These are phyloP conservation scores for Cucurbitaria berberidis DNA, from an alignment of 2,329 filamentous ascomycete genomes.

Conservation along the genomic window DNA sequence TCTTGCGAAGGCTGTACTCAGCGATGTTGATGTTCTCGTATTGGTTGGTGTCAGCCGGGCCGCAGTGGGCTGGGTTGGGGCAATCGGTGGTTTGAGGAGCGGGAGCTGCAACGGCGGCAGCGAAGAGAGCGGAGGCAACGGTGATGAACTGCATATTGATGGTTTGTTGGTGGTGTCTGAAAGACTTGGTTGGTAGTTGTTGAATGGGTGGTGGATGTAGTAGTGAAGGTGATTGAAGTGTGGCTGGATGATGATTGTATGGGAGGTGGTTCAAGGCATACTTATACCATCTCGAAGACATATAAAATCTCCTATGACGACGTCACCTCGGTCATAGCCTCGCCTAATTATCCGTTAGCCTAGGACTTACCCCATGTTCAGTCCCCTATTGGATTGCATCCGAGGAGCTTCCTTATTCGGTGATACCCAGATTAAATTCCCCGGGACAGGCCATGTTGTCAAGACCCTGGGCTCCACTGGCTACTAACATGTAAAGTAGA, in stretches of 20 bases:
- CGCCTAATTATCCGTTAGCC: slow-evolving; percentile 3
- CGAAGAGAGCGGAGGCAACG: slow-evolving; percentile 24
- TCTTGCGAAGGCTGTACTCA: slow-evolving; percentile 29
- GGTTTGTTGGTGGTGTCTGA: slow-evolving; percentile 1
- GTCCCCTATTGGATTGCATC: slow-evolving; percentile 5
- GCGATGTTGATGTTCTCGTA: slow-evolving; percentile 30
- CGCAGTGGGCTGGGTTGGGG: slow-evolving; percentile 32
- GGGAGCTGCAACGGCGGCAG: slow-evolving; percentile 25
- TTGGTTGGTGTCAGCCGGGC: slow-evolving; percentile 11
- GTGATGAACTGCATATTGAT: slow-evolving; percentile 28
- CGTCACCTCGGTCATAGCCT: slow-evolving; percentile 10
- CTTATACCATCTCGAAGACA: slow-evolving; percentile 18
- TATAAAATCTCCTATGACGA: slow-evolving; percentile 2
- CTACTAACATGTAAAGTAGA: neutral
- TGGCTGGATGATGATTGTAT: slow-evolving; percentile 1
- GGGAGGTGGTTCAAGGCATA: neutral
- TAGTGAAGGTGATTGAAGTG: neutral
- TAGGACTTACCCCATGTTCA: slow-evolving; percentile 4
- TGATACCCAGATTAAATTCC: slow-evolving; percentile 6
- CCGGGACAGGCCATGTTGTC: slow-evolving; percentile 1
- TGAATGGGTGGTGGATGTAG: neutral
- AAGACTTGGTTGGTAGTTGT: neutral
- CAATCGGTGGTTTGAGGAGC: slow-evolving; percentile 24
- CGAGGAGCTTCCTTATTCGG: neutral
- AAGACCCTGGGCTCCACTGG: neutral